phyloP scores from a whole-genome alignment of 805 yeast species.

The Ogataea glucozyma region DNA sequence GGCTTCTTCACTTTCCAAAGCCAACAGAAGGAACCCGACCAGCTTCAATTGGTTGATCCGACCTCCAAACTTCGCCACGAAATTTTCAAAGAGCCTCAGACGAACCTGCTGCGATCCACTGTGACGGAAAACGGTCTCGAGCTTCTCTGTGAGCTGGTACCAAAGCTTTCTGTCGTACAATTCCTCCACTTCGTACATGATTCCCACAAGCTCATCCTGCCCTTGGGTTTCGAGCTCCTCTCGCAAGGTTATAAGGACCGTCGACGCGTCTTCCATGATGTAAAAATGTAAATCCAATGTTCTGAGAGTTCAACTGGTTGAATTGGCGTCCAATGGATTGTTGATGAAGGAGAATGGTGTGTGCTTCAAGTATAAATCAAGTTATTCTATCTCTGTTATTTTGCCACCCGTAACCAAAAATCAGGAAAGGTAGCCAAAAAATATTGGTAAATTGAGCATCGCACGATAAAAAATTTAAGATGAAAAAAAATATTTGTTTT shows the following conservation, averaged over 20 bases:
- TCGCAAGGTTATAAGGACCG: constrained; percentile 60
- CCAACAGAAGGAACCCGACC: constrained; percentile 67
- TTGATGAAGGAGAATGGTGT: no score
- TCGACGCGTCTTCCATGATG: constrained; percentile 33
- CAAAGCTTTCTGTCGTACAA: constrained; percentile 85
- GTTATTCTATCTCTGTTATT: no score
- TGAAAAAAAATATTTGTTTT: no score
- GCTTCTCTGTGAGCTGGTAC: constrained; percentile 83
- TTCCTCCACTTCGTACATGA: constrained; percentile 75
- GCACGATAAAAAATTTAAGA: no score
- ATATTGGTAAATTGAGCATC: no score
- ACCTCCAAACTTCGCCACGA: constrained; percentile 64
- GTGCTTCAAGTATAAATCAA: no score
- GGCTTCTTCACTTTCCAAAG: constrained; percentile 46
- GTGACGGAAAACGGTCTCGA: constrained; percentile 54
- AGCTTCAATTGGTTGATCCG: constrained; percentile 78
- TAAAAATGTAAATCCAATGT: no score
- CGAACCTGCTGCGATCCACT: constrained; percentile 56
- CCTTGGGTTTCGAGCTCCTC: constrained; percentile 54
- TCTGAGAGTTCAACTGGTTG: no score
- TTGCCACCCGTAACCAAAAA: no score
- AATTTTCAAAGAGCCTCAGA: constrained; percentile 66
- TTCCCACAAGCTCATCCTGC: constrained; percentile 52
- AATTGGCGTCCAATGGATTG: no score
- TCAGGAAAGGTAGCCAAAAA: no score